Evolutionary conservation across 1,139 yeast genomes (phyloP), one percentile per base, ranked within the genome.

Genomic region (Blastobotrys persicus): DNA sequence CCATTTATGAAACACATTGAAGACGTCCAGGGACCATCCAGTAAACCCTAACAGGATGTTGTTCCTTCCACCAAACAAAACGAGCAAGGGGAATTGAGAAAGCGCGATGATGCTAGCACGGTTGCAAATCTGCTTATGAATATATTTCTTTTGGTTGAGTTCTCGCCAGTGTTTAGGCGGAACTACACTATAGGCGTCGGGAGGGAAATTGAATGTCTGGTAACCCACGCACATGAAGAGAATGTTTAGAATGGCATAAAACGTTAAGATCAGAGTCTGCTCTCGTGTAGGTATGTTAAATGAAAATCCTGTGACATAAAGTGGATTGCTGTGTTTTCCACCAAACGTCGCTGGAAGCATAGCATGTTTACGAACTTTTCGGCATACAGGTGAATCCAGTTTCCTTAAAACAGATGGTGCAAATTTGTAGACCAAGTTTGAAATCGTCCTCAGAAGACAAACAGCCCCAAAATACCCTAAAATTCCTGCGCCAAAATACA

Each of bases 1-100:
- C 86, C 86, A 81, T 51, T 81, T 68, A 62, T 84, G 89, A 56
- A 75, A 77, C 16, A 79, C 69, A 46, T 80, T 78, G 57, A 79
- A 81, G 1, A 81, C 74, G 20, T 84, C 74, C 59, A 77, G 78
- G 32, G 82, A 76, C 79, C 85, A 75, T 20, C 85, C 79, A 0
- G 88, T 81, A 2, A 79, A 48, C 68, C 74, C 69, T 51, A 78
- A 76, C 35, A 82, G 63, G 48, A 82, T 66, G 61, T 84, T 83
- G 63, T 76, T 81, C 58, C 89, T 69, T 4, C 87, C 87, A 0
- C 83, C 86, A 67, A 82, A 75, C 28, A 79, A 61, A 31, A 80
- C 68, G 32, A 82, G 60, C 5, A 77, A 50, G 4, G 88, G 88
- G 48, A 79, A 65, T 50, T 78, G 67, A 16, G 75, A 71, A 37